A percentile compares a stretch with the other conserved stretches of the same genome.
These are phyloP conservation scores for Microcos paniculata DNA, from an alignment of 345 rosid species.

Conservation along the genomic window DNA sequence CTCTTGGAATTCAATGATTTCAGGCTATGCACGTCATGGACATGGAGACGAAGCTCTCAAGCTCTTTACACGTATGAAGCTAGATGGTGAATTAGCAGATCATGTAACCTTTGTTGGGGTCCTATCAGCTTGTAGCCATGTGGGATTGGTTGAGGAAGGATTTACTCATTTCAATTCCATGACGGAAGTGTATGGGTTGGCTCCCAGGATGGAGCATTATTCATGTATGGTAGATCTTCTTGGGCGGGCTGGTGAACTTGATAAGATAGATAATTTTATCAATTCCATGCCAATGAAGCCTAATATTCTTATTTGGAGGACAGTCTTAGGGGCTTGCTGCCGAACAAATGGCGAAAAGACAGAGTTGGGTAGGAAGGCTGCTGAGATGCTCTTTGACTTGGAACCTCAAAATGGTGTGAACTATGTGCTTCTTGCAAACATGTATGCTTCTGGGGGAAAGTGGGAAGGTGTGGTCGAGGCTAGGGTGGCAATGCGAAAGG, in stretches of 20 bases:
- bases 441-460: constrained; percentile 80
- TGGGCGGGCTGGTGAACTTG: constrained; percentile 83
- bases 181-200: constrained; percentile 52
- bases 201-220: constrained; percentile 73
- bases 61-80: constrained; percentile 65
- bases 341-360: constrained; percentile 61
- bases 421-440: constrained; percentile 85
- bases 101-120: constrained; percentile 94
- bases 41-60: constrained; percentile 66
- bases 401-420: constrained; percentile 88
- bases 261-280: constrained; percentile 68
- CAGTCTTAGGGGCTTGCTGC: constrained; percentile 80
- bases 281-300: constrained; percentile 70
- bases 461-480: constrained; percentile 81
- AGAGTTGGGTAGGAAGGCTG: constrained; percentile 72
- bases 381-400: constrained; percentile 65
- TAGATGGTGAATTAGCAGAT: constrained; percentile 62
- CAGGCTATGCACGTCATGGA: constrained; percentile 90
- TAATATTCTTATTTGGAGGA: constrained; percentile 85
- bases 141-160: constrained; percentile 78
- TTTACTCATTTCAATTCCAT: constrained; percentile 68
- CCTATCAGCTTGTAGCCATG: constrained; percentile 91
- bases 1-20: constrained; percentile 96
- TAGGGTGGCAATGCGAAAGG: constrained; percentile 70
- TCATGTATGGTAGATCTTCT: constrained; percentile 93